phyloP scores from a whole-genome alignment of 257 asterid genomes.

The Paraleonurus japonicus region DNA sequence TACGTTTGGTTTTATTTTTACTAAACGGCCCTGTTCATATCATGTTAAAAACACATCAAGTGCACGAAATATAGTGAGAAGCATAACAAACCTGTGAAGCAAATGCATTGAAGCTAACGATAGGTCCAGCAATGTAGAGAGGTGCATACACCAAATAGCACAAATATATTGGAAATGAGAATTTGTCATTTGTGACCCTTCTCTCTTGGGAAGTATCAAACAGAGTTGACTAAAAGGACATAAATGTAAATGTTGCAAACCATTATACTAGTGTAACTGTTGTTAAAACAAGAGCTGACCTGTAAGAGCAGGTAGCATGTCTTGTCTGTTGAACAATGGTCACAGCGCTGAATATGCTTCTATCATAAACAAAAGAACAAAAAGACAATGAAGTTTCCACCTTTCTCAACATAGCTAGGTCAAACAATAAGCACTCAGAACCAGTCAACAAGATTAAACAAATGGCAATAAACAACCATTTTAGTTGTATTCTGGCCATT shows the following conservation, averaged over 20 bases:
- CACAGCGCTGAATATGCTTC: conserved; percentile 84
- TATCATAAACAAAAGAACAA: conserved; percentile 32
- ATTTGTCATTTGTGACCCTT: conserved; percentile 57
- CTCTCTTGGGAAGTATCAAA: conserved; percentile 58
- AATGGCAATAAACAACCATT: conserved; percentile 6
- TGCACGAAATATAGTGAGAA: conserved; percentile 1
- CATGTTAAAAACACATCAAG: background rate
- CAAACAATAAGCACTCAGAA: background rate
- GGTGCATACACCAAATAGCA: conserved; percentile 93
- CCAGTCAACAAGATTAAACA: background rate
- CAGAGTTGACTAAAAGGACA: conserved; percentile 23
- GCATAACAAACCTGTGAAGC: conserved; percentile 80
- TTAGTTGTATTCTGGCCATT: background rate
- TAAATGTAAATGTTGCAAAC: too few species aligned
- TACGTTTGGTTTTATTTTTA: background rate
- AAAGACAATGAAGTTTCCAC: background rate
- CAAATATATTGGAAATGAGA: conserved; percentile 70
- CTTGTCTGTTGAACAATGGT: conserved; percentile 72
- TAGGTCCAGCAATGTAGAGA: conserved; percentile 96
- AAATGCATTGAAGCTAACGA: conserved; percentile 95
- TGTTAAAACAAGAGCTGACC: conserved; percentile 45
- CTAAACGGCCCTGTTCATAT: background rate
- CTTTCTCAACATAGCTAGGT: conserved; percentile 2
- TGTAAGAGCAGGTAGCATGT: conserved; percentile 85
- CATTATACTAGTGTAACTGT: conserved; percentile 13